Percentiles rank a stretch among this genome's conserved stretches.
Evolutionary conservation across 306 rosid species (phyloP).

Genomic region (Vigna nakashimae): DNA sequence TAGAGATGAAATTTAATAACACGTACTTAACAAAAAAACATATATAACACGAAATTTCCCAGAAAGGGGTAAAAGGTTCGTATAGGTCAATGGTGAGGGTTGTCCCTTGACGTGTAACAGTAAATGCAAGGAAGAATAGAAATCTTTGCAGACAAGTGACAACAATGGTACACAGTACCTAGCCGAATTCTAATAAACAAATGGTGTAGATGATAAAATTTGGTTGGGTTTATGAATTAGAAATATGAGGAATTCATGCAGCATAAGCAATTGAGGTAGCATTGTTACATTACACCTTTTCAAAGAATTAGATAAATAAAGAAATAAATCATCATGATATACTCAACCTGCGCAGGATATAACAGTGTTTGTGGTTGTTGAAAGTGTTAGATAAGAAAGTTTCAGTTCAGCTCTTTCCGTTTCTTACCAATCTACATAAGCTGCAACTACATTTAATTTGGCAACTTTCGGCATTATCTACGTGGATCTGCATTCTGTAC

Average conservation of each 20-base stretch:
- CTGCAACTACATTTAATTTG: constrained; percentile 46
- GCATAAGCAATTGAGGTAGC: neutral
- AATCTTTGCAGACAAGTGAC: constrained; percentile 33
- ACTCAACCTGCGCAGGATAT: constrained; percentile 35
- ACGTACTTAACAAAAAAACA: too few relatives aligned
- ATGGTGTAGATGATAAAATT: neutral
- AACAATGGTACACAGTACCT: constrained; percentile 7
- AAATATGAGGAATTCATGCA: constrained; percentile 1
- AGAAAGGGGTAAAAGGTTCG: constrained; percentile 13
- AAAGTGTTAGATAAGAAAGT: constrained; percentile 45
- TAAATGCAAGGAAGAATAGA: constrained; percentile 2
- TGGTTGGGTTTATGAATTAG: constrained; percentile 19
- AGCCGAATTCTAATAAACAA: neutral
- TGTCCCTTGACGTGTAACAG: constrained; percentile 15
- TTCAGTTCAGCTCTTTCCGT: neutral
- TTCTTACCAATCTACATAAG: constrained; percentile 32
- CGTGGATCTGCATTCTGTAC: neutral
- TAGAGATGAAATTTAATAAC: too few relatives aligned
- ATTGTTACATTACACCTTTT: too few relatives aligned
- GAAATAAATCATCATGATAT: neutral
- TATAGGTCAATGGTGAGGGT: constrained; percentile 5
- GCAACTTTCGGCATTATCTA: constrained; percentile 1
- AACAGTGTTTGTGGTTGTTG: constrained; percentile 28
- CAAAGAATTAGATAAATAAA: too few relatives aligned
- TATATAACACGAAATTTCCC: neutral